Evolutionary conservation across 1,284 basidiomycete species (phyloP).

Genomic region (Malassezia caprae): DNA sequence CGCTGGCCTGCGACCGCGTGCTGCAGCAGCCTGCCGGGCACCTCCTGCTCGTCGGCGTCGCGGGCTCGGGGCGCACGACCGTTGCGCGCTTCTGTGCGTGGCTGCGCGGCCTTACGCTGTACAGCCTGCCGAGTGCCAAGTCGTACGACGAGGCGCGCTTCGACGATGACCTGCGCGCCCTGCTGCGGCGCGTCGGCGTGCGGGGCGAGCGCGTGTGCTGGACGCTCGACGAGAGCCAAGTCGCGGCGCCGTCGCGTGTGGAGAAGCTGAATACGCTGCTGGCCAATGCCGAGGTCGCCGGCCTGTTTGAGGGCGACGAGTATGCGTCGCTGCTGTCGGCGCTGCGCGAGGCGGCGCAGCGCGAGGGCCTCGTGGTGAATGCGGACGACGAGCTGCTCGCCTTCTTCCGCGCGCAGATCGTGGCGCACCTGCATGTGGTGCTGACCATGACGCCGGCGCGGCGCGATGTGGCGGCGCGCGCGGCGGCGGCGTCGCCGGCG

Average conservation of each 20-base stretch:
- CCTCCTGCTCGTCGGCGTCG: constrained; percentile 88
- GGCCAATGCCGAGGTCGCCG: constrained; percentile 98
- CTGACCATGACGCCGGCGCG: constrained; percentile 99
- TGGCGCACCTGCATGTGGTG: constrained; percentile 37
- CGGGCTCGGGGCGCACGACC: constrained; percentile 96
- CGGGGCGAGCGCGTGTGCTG: constrained; percentile 99
- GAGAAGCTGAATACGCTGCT: constrained; percentile 98
- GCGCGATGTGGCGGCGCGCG: constrained; percentile 78
- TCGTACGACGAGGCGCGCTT: constrained; percentile 97
- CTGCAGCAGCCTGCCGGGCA: constrained; percentile 97
- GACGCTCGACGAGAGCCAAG: constrained; percentile 98
- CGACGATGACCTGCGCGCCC: constrained; percentile 87
- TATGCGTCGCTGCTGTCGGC: constrained; percentile 93
- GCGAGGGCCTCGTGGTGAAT: constrained; percentile 94
- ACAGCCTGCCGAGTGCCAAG: constrained; percentile 97
- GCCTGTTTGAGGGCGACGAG: constrained; percentile 77
- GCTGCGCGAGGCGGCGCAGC: constrained; percentile 94
- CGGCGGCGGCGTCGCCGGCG: constrained; percentile 78
- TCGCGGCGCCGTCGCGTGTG: constrained; percentile 93
- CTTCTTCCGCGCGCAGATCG: constrained; percentile 37
- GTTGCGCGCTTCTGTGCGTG: constrained; percentile 96
- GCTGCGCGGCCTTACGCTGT: constrained; percentile 98
- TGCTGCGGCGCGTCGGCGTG: constrained; percentile 85
- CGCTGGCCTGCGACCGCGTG: constrained; percentile 93
- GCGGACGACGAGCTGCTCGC: constrained; percentile 63